A percentile compares a stretch with the other conserved stretches of the same genome.
phyloP scores from a whole-genome alignment of 192 early-diverging fungal genomes.

The Coemansia sp. region DNA sequence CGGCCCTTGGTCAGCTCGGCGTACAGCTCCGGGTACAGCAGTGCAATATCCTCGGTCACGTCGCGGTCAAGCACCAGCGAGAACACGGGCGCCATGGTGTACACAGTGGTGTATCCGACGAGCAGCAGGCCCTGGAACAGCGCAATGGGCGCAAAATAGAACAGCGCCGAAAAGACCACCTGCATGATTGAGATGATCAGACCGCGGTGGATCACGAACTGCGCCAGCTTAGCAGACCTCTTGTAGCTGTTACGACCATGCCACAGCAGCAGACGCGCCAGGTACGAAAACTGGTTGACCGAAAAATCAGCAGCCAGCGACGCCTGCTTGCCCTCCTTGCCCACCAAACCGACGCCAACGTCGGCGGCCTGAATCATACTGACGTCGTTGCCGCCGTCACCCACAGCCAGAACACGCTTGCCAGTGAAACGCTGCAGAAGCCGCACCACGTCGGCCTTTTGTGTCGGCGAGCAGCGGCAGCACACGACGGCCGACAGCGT shows the following conservation, averaged over 20 bases:
- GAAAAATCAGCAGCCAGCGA: conserved; percentile 94
- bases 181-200: conserved; percentile 98
- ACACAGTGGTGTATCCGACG: conserved; percentile 93
- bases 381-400: conserved; percentile 97
- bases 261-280: conserved; percentile 88
- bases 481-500: conserved; percentile 85
- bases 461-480: conserved; percentile 94
- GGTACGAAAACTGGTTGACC: conserved; percentile 80
- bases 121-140: conserved; percentile 86
- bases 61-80: conserved; percentile 92
- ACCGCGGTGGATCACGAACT: conserved; percentile 97
- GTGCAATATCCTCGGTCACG: conserved; percentile 82
- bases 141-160: conserved; percentile 97
- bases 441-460: conserved; percentile 89
- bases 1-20: conserved; percentile 93
- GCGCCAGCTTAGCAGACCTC: conserved; percentile 87
- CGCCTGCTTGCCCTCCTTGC: conserved; percentile 95
- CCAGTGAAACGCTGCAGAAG: conserved; percentile 73
- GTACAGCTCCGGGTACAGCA: conserved; percentile 92
- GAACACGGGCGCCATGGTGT: conserved; percentile 96
- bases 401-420: conserved; percentile 82
- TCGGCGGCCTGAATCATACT: conserved; percentile 96
- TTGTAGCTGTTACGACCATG: conserved; percentile 95
- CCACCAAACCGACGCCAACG: conserved; percentile 95
- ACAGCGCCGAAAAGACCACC: conserved; percentile 92